Evolutionary conservation across 2,329 filamentous ascomycete species (phyloP).

Genomic region (Alternaria burnsii): DNA sequence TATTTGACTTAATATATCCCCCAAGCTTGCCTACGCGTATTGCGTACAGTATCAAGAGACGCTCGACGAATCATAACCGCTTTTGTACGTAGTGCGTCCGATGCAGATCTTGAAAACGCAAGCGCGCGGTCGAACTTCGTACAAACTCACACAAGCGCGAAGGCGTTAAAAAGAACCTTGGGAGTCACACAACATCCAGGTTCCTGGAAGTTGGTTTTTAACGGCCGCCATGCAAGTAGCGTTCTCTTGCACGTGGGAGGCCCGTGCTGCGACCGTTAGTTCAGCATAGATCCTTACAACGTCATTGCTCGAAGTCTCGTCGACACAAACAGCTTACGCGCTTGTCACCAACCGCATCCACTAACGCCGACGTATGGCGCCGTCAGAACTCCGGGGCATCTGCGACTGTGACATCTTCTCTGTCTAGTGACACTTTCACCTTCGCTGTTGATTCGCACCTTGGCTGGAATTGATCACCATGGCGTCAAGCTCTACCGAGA

Average conservation of each 20-base stretch:
- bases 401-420: constrained; percentile 10
- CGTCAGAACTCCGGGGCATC: constrained; percentile 11
- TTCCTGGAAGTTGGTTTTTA: constrained; percentile 14
- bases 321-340: constrained; percentile 17
- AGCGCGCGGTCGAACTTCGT: not conserved
- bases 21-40: not conserved
- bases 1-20: not conserved
- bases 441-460: not conserved
- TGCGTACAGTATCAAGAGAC: not conserved
- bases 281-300: constrained; percentile 19
- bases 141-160: not conserved
- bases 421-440: not conserved
- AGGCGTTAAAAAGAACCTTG: not conserved
- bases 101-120: not conserved
- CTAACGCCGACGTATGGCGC: constrained; percentile 25
- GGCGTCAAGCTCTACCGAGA: constrained; percentile 49
- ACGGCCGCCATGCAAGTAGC: constrained; percentile 13
- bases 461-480: constrained; percentile 26
- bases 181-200: not conserved
- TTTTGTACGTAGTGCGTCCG: not conserved
- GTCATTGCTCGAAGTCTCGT: constrained; percentile 28
- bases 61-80: not conserved
- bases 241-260: constrained; percentile 19
- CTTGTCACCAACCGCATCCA: constrained; percentile 19
- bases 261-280: constrained; percentile 15